A percentile compares a stretch with the other conserved stretches of the same genome.
Conservation (phyloP, 2,329 filamentous ascomycete genomes). For the Fonsecaea pugnacius region DNA sequence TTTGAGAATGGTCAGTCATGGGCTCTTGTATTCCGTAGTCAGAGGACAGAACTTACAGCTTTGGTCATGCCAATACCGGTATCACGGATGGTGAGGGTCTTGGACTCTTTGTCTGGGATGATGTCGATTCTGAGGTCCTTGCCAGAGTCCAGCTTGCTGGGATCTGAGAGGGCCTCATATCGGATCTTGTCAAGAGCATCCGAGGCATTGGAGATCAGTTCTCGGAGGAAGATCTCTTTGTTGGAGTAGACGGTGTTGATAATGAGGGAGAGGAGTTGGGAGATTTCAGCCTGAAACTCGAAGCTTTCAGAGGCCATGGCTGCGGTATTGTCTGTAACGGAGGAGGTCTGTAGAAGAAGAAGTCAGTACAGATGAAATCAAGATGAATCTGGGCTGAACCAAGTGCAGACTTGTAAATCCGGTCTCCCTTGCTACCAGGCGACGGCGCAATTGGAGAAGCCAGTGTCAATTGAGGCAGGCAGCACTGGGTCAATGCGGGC, state of each 20-base stretch:
- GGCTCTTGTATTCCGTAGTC: background rate
- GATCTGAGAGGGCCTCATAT: constrained; percentile 97
- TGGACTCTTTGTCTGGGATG: constrained; percentile 94
- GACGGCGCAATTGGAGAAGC: constrained; percentile 6
- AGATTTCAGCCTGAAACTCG: constrained; percentile 99
- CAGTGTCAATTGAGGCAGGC: background rate
- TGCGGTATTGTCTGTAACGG: constrained; percentile 43
- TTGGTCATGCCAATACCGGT: constrained; percentile 99
- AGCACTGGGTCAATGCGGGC: background rate
- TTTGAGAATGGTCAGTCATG: constrained; percentile 44
- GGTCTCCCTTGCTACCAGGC: background rate
- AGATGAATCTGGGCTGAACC: background rate
- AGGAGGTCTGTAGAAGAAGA: constrained; percentile 24
- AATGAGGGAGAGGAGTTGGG: constrained; percentile 98
- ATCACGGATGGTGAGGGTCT: constrained; percentile 96
- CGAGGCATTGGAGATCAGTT: constrained; percentile 96
- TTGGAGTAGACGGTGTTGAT: constrained; percentile 99
- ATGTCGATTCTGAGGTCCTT: constrained; percentile 99
- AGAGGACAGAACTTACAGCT: constrained; percentile 72
- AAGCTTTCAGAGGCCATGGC: constrained; percentile 91
- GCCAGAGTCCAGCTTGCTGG: constrained; percentile 92
- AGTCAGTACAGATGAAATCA: constrained; percentile 19
- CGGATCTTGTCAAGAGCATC: constrained; percentile 99
- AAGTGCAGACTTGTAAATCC: background rate
- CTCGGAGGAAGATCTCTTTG: constrained; percentile 99